Percentiles rank a stretch among this genome's conserved stretches.
Conservation (phyloP, 148 eudicot genomes). For the Vaccinium darrowii region DNA sequence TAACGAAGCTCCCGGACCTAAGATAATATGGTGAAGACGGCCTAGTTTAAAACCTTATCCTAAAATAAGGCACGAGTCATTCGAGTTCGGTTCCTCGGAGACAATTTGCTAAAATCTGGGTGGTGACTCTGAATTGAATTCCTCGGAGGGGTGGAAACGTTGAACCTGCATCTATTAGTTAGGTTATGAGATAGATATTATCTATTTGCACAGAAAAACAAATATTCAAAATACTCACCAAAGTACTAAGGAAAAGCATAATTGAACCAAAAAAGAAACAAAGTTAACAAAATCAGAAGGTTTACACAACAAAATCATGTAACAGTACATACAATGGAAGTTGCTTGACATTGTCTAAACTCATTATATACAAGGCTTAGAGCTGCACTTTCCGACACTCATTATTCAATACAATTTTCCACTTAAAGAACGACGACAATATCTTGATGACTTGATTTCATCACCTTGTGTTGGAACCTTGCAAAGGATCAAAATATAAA, state of each 20-base stretch:
- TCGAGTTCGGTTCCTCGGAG: too few species aligned
- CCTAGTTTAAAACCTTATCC: too few species aligned
- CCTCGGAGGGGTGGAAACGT: too few species aligned
- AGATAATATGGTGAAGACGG: too few species aligned
- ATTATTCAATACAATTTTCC: not conserved
- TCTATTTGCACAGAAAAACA: not conserved
- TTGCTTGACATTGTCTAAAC: slow-evolving; percentile 2
- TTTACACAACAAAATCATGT: not conserved
- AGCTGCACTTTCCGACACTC: slow-evolving; percentile 3
- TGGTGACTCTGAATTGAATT: too few species aligned
- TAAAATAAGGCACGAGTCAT: too few species aligned
- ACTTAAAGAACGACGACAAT: not conserved
- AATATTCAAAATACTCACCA: not conserved
- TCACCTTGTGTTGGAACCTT: too few species aligned
- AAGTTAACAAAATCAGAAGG: not conserved
- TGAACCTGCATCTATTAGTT: too few species aligned
- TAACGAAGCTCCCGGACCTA: too few species aligned
- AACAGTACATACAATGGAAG: not conserved
- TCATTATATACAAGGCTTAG: not conserved
- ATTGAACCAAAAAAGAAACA: not conserved
- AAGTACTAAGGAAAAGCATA: not conserved
- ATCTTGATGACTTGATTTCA: too few species aligned
- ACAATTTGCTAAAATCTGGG: too few species aligned
- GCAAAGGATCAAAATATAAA: not conserved
- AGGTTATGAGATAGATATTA: too few species aligned